Conservation (phyloP, 768 basidiomycete species). For the Kondoa subrosea region DNA sequence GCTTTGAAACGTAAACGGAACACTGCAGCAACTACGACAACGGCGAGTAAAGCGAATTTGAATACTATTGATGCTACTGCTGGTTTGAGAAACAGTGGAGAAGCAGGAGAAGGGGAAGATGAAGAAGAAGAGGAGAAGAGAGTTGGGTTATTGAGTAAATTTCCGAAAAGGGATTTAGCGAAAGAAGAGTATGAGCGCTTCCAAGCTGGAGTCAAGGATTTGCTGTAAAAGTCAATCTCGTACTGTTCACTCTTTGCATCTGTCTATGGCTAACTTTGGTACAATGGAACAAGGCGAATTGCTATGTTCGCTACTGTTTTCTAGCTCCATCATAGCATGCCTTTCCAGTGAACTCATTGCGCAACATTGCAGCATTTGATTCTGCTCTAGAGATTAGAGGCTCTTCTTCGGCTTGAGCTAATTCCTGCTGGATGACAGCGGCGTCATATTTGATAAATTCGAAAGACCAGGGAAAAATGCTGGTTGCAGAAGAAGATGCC, state of each 20-base stretch:
- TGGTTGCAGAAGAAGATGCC: neutral
- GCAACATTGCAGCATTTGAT: neutral
- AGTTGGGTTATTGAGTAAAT: slow-evolving; percentile 7
- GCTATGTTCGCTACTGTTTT: neutral
- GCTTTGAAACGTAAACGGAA: slow-evolving; percentile 53
- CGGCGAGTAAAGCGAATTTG: neutral
- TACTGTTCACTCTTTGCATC: neutral
- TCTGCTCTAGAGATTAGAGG: neutral
- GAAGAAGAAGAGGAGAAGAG: slow-evolving; percentile 11
- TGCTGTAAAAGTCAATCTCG: neutral
- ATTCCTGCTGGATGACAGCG: neutral
- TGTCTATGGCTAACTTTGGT: neutral
- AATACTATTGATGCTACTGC: neutral
- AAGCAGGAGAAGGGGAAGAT: neutral
- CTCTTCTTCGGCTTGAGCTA: neutral
- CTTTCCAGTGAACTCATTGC: neutral
- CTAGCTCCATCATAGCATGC: neutral
- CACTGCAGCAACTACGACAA: slow-evolving; percentile 10
- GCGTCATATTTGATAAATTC: neutral
- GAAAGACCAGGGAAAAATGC: neutral
- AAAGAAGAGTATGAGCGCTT: neutral
- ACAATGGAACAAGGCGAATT: neutral
- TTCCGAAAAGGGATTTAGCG: neutral
- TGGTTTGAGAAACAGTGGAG: neutral
- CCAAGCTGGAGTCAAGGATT: neutral